Conservation (phyloP, 2,329 filamentous ascomycete genomes). For the Didymella glomerata region DNA sequence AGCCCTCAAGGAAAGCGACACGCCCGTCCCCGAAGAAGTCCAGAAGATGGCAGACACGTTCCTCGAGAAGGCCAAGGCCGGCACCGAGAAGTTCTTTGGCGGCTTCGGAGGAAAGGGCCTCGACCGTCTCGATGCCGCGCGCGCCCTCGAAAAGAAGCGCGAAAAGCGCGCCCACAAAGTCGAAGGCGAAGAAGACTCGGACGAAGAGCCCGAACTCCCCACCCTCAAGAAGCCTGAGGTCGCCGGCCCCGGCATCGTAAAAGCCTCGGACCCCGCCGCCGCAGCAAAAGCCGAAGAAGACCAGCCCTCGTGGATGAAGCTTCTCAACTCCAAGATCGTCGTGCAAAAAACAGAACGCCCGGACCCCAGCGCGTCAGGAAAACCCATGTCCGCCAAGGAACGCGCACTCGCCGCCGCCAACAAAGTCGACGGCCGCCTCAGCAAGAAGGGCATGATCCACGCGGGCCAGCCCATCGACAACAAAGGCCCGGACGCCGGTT, state of each 20-base stretch:
- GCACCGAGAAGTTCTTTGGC: conserved; percentile 83
- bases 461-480: conserved; percentile 97
- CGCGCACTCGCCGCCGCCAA: conserved; percentile 90
- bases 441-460: conserved; percentile 86
- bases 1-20: conserved; percentile 89
- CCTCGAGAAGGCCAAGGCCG: conserved; percentile 88
- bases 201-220: conserved; percentile 71
- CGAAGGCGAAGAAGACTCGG: conserved; percentile 86
- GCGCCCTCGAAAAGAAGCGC: conserved; percentile 83
- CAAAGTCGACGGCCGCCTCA: conserved; percentile 88
- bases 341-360: conserved; percentile 74
- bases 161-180: conserved; percentile 81
- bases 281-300: conserved; percentile 28
- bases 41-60: conserved; percentile 72
- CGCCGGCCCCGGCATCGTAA: conserved; percentile 49
- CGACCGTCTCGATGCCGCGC: conserved; percentile 88
- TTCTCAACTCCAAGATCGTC: conserved; percentile 72
- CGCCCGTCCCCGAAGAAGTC: conserved; percentile 76
- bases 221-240: conserved; percentile 65
- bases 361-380: conserved; percentile 57
- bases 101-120: conserved; percentile 96
- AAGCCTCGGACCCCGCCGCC: conserved; percentile 27
- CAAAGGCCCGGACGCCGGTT: conserved; percentile 95
- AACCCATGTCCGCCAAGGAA: conserved; percentile 70
- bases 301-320: conserved; percentile 42